A percentile compares a stretch with the other conserved stretches of the same genome.
These are phyloP conservation scores for Fusarium clavum DNA, from an alignment of 2,329 filamentous ascomycete genomes.

Conservation along the genomic window DNA sequence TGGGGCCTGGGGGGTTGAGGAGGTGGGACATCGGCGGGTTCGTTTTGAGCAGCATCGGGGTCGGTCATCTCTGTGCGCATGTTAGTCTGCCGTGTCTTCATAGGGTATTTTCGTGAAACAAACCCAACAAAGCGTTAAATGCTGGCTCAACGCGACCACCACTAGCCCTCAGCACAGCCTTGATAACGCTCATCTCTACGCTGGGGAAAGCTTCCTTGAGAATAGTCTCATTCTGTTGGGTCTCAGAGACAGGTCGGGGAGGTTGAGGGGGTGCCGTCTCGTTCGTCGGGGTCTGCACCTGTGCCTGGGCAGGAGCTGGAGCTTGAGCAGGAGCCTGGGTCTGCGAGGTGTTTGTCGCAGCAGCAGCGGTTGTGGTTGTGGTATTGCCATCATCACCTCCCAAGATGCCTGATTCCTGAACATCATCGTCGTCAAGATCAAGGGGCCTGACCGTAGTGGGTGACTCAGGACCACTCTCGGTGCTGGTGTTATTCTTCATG, in stretches of 20 bases:
- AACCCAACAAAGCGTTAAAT: constrained; percentile 93
- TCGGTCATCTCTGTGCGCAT: constrained; percentile 76
- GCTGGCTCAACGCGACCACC: constrained; percentile 89
- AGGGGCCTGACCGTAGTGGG: constrained; percentile 73
- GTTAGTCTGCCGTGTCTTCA: constrained; percentile 21
- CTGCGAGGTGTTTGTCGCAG: constrained; percentile 44
- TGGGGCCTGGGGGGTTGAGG: constrained; percentile 83
- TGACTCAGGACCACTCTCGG: constrained; percentile 66
- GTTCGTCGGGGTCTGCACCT: constrained; percentile 48
- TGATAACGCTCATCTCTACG: constrained; percentile 84
- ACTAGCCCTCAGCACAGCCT: constrained; percentile 88
- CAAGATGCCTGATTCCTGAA: constrained; percentile 68
- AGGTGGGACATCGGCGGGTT: constrained; percentile 69
- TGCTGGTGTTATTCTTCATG: constrained; percentile 58
- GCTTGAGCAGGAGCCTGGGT: constrained; percentile 22
- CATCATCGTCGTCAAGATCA: constrained; percentile 77
- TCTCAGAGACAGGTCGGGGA: constrained; percentile 82
- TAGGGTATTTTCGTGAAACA: constrained; percentile 1
- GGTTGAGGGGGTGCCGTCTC: constrained; percentile 79
- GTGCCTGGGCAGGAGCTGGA: not conserved
- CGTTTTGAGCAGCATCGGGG: constrained; percentile 71
- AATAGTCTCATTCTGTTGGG: constrained; percentile 87
- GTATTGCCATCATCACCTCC: constrained; percentile 56
- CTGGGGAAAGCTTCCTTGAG: constrained; percentile 93
- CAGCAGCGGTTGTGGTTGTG: constrained; percentile 41